phyloP scores from a whole-genome alignment of 176 grass and related monocot genomes.

The Ampelocalamus luodianensis region DNA sequence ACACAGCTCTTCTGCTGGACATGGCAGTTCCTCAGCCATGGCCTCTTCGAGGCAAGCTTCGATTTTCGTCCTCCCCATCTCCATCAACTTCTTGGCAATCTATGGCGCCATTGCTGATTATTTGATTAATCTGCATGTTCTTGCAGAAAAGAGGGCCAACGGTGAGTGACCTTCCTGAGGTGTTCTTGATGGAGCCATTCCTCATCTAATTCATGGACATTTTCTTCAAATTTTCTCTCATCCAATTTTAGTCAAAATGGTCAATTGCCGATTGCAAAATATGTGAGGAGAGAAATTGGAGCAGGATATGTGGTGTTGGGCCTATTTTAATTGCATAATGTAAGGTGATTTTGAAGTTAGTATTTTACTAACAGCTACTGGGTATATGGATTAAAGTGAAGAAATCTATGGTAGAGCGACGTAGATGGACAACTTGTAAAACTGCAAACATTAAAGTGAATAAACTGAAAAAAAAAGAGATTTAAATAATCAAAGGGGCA shows the following conservation, averaged over 20 bases:
- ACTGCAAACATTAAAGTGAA: not conserved
- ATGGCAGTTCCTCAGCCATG: no score
- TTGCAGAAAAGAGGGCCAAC: no score
- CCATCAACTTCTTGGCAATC: no score
- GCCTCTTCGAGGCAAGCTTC: no score
- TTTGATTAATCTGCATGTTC: no score
- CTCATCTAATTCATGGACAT: not conserved
- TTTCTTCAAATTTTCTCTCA: not conserved
- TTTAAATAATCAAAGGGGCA: not conserved
- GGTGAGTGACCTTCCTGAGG: no score
- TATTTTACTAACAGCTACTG: not conserved
- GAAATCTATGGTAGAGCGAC: not conserved
- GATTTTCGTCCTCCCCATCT: no score
- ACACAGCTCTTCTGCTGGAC: no score
- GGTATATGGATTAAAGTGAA: not conserved
- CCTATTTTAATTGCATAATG: not conserved
- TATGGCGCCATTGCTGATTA: no score
- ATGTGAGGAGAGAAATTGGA: not conserved
- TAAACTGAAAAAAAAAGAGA: not conserved
- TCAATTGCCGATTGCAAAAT: not conserved
- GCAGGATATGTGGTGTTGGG: not conserved
- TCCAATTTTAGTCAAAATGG: not conserved
- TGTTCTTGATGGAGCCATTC: no score
- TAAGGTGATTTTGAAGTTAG: conserved; percentile 6
- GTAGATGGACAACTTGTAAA: not conserved